These are phyloP conservation scores for Vanilla planifolia DNA, from an alignment of 106 monocot species.

Conservation along the genomic window DNA sequence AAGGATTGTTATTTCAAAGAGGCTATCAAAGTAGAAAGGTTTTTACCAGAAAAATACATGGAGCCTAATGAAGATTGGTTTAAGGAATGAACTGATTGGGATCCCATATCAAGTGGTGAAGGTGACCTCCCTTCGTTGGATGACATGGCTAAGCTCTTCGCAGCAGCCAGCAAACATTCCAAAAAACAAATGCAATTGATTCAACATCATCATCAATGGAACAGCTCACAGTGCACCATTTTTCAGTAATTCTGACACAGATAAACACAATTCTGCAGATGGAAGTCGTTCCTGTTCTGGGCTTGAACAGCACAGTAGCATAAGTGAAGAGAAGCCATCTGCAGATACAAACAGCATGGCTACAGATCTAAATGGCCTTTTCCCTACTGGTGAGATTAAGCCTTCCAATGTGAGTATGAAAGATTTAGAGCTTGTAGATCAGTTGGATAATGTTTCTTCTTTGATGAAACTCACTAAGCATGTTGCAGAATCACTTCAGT, in stretches of 20 bases:
- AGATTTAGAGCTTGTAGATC: conserved; percentile 8
- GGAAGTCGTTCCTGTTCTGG: conserved; percentile 3
- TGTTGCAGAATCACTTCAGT: conserved; percentile 4
- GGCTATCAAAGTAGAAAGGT: conserved; percentile 71
- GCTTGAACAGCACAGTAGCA: conserved; percentile 6
- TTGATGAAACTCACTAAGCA: not conserved
- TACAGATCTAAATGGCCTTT: not conserved
- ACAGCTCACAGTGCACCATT: conserved; percentile 12
- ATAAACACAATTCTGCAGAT: not conserved
- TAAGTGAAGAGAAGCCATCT: conserved; percentile 13
- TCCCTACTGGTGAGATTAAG: not conserved
- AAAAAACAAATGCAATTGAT: conserved; percentile 22
- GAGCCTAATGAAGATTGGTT: conserved; percentile 28
- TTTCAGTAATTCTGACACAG: conserved; percentile 2
- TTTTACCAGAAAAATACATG: conserved; percentile 30
- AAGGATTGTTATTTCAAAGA: conserved; percentile 65
- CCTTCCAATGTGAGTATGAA: not conserved
- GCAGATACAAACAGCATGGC: not conserved
- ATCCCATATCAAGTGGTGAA: conserved; percentile 75
- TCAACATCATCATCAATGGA: conserved; percentile 20
- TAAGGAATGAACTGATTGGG: conserved; percentile 65
- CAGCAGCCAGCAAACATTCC: conserved; percentile 18
- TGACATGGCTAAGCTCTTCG: conserved; percentile 38
- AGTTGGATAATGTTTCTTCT: conserved; percentile 4
- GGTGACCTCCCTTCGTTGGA: conserved; percentile 69